phyloP scores from a whole-genome alignment of 768 basidiomycete species.

The Mycena galopus region DNA sequence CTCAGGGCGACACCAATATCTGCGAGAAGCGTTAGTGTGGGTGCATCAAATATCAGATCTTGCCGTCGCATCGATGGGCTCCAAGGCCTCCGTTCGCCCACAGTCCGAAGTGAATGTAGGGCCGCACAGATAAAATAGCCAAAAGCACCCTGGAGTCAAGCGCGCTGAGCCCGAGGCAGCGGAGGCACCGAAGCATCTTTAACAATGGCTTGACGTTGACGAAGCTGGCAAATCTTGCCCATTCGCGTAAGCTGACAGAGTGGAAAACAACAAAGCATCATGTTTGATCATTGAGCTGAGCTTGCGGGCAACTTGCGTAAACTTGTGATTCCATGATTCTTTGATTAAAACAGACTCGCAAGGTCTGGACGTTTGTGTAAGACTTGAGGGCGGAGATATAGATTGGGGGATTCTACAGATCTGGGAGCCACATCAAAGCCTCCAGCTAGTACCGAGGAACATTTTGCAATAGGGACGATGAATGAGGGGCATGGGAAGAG shows the following conservation, averaged over 20 bases:
- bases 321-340: background rate
- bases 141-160: conserved; percentile 1
- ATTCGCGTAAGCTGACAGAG: conserved; percentile 1
- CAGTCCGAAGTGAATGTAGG: background rate
- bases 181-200: too few species aligned
- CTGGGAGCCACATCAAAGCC: too few species aligned
- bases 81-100: background rate
- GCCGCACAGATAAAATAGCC: background rate
- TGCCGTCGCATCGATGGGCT: background rate
- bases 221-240: too few species aligned
- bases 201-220: too few species aligned
- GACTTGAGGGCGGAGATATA: background rate
- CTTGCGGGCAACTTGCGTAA: background rate
- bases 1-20: background rate
- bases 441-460: too few species aligned
- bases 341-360: background rate
- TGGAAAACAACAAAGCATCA: background rate
- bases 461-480: background rate
- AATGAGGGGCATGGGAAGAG: conserved; percentile 1
- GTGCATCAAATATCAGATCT: too few species aligned
- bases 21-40: too few species aligned
- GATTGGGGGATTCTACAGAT: background rate
- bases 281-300: background rate
- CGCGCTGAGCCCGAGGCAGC: too few species aligned
- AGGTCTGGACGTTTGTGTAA: background rate